Evolutionary conservation across 2,329 filamentous ascomycete species (phyloP).

Genomic region (Colletotrichum theobromicola): DNA sequence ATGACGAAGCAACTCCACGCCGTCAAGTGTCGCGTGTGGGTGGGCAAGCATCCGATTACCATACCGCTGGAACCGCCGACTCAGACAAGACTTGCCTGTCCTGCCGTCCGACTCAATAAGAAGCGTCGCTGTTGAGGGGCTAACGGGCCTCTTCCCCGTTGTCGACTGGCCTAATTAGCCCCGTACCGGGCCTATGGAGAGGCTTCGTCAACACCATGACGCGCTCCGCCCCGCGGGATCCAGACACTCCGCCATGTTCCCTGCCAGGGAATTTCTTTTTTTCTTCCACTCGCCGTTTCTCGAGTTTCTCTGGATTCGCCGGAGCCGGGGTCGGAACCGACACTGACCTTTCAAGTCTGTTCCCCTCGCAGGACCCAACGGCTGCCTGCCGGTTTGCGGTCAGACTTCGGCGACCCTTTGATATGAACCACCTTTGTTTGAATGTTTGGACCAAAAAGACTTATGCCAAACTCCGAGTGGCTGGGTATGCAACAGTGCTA

Average conservation of each 20-base stretch:
- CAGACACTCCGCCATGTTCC: background rate
- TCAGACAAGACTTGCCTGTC: background rate
- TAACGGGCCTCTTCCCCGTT: background rate
- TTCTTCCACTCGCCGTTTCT: background rate
- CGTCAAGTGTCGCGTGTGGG: constrained; percentile 12
- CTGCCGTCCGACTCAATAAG: background rate
- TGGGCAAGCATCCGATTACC: background rate
- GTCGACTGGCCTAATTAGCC: background rate
- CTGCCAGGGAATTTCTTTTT: background rate
- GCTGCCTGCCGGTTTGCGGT: background rate
- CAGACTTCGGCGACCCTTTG: background rate
- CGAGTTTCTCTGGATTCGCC: background rate
- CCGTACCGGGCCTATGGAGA: background rate
- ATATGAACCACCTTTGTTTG: background rate
- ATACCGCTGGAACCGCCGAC: background rate
- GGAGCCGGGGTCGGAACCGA: constrained; percentile 11
- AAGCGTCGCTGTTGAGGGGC: too few species aligned
- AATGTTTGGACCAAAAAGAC: background rate
- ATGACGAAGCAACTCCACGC: background rate
- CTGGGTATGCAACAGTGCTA: background rate
- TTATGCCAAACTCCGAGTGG: background rate
- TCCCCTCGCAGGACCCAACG: background rate
- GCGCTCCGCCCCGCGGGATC: background rate
- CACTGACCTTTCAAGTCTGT: background rate
- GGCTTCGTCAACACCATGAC: background rate